Percentiles rank a stretch among this genome's conserved stretches.
These are phyloP conservation scores for Stipa capillata DNA, from an alignment of 176 grass and related monocot genomes.

Conservation along the genomic window DNA sequence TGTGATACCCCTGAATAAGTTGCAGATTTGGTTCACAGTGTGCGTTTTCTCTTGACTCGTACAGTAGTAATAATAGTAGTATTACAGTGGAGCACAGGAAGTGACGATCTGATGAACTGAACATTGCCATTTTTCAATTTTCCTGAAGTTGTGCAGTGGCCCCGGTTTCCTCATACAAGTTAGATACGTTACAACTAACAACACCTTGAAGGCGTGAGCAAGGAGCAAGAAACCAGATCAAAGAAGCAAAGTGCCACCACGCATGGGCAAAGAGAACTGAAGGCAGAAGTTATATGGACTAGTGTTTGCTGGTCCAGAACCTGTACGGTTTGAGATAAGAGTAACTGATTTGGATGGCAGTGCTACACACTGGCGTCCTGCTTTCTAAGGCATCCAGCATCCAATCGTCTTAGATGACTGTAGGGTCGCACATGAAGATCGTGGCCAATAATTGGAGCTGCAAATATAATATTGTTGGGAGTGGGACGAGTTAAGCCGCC, in stretches of 20 bases:
- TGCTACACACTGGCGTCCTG: neutral
- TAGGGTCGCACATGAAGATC: neutral
- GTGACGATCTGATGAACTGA: neutral
- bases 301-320: neutral
- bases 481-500: neutral
- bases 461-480: neutral
- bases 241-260: conserved; percentile 4
- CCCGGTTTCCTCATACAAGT: neutral
- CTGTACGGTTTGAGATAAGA: neutral
- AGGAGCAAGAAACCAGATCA: neutral
- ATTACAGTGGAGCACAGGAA: neutral
- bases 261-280: neutral
- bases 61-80: neutral
- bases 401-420: neutral
- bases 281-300: neutral
- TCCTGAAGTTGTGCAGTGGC: neutral
- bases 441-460: conserved; percentile 16
- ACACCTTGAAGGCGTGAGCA: neutral
- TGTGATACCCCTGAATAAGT: neutral
- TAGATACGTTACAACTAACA: neutral
- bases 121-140: neutral
- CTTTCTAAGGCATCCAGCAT: neutral
- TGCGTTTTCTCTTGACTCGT: neutral
- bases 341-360: neutral
- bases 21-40: neutral